These are phyloP conservation scores for Coprinopsis strossmayeri DNA, from an alignment of 768 basidiomycete genomes.

Conservation along the genomic window DNA sequence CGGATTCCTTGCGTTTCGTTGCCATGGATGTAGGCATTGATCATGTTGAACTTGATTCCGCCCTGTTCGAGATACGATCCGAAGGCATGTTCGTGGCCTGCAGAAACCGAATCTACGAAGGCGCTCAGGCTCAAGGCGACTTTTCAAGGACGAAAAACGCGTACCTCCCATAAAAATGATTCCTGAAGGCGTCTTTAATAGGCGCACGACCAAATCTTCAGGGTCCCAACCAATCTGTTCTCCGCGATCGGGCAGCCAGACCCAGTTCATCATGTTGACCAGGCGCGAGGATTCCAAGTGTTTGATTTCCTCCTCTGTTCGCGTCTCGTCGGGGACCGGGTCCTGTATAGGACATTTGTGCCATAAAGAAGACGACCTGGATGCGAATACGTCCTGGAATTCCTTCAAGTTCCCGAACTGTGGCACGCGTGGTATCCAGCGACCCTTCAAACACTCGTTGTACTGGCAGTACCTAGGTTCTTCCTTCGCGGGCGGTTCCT, in stretches of 20 bases:
- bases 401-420: conserved; percentile 8
- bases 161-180: conserved; percentile 14
- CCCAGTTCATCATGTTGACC: conserved; percentile 12
- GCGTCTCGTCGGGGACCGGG: not conserved
- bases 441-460: conserved; percentile 9
- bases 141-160: not conserved
- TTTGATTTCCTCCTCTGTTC: conserved; percentile 2
- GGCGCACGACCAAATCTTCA: conserved; percentile 12
- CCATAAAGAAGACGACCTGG: not conserved
- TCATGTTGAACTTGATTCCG: conserved; percentile 5
- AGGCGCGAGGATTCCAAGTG: conserved; percentile 7
- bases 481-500: too few species aligned
- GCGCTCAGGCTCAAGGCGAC: not conserved
- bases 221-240: conserved; percentile 10
- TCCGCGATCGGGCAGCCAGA: conserved; percentile 12
- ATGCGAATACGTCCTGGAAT: conserved; percentile 5
- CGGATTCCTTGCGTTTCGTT: not conserved
- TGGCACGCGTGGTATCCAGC: conserved; percentile 9
- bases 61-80: conserved; percentile 8
- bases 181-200: conserved; percentile 13
- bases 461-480: conserved; percentile 9
- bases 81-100: conserved; percentile 3
- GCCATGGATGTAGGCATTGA: not conserved
- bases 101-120: not conserved
- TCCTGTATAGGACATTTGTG: conserved; percentile 2